Percentiles rank a stretch among this genome's conserved stretches.
Evolutionary conservation across 192 early-diverging fungal species (phyloP).

Genomic region (Allomyces arbusculus): DNA sequence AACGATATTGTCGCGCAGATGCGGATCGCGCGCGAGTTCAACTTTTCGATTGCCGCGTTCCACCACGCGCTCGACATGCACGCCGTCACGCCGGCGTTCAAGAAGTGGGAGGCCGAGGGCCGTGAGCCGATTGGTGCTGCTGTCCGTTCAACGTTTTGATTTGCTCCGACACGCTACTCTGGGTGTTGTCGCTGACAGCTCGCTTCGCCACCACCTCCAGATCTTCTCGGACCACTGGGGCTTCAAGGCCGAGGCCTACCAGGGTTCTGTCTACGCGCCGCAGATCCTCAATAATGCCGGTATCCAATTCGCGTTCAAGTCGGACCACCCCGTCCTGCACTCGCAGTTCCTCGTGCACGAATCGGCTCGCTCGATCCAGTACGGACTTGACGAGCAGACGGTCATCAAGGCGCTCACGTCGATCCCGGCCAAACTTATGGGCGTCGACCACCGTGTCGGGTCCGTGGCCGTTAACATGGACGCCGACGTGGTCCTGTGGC

Average conservation of each 20-base stretch:
- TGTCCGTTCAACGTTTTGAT: too few relatives aligned
- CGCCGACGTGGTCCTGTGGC: conserved; percentile 66
- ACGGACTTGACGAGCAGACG: conserved; percentile 35
- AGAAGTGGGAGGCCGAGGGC: neutral
- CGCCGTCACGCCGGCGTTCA: neutral
- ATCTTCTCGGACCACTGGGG: conserved; percentile 19
- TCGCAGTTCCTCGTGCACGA: conserved; percentile 53
- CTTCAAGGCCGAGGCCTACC: conserved; percentile 60
- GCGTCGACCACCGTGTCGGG: conserved; percentile 45
- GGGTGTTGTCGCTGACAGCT: too few relatives aligned
- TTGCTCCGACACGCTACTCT: too few relatives aligned
- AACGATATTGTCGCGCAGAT: conserved; percentile 55
- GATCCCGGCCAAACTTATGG: conserved; percentile 45
- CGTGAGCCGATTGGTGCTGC: neutral
- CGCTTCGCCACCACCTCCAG: too few relatives aligned
- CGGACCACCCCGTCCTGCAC: conserved; percentile 59
- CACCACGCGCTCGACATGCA: conserved; percentile 48
- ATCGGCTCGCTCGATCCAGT: conserved; percentile 49
- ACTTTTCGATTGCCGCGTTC: conserved; percentile 47
- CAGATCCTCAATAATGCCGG: conserved; percentile 41
- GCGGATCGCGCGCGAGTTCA: conserved; percentile 47
- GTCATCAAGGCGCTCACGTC: conserved; percentile 46
- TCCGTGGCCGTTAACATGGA: conserved; percentile 42
- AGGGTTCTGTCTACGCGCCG: conserved; percentile 31
- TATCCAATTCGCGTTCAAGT: conserved; percentile 52